Evolutionary conservation across 1,284 basidiomycete genomes (phyloP).

Genomic region (Trichosporon inkin): DNA sequence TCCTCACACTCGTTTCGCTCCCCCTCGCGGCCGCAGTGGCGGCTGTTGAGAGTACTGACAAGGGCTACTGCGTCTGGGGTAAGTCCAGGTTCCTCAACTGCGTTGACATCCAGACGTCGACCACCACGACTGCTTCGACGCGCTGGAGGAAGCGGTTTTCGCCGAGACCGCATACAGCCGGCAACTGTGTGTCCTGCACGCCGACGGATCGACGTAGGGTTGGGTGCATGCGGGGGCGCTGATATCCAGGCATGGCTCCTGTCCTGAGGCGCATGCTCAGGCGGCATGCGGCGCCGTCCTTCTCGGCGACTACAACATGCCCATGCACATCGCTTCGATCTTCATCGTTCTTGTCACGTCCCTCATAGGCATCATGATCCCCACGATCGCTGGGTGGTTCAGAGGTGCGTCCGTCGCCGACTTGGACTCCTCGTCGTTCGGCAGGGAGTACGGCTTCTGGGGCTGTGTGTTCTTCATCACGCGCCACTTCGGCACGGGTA

Average conservation of each 20-base stretch:
- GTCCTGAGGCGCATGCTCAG: constrained; percentile 32
- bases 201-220: constrained; percentile 6
- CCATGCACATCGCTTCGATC: too few relatives aligned
- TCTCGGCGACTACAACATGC: constrained; percentile 35
- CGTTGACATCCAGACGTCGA: not conserved
- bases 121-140: not conserved
- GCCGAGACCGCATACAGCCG: not conserved
- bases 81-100: not conserved
- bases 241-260: constrained; percentile 44
- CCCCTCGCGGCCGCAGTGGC: not conserved
- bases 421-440: constrained; percentile 25
- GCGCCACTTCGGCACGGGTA: constrained; percentile 48
- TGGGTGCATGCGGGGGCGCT: not conserved
- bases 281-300: constrained; percentile 40
- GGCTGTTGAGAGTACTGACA: not conserved
- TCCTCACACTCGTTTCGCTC: not conserved
- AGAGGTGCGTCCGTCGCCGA: constrained; percentile 10
- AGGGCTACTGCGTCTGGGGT: not conserved
- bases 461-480: constrained; percentile 46
- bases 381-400: constrained; percentile 35
- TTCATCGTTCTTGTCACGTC: too few relatives aligned
- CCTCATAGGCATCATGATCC: constrained; percentile 40
- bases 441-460: constrained; percentile 27
- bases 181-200: not conserved
- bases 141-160: not conserved